A percentile compares a stretch with the other conserved stretches of the same genome.
phyloP scores from a whole-genome alignment of 257 asterid genomes.

The Salvia splendens region DNA sequence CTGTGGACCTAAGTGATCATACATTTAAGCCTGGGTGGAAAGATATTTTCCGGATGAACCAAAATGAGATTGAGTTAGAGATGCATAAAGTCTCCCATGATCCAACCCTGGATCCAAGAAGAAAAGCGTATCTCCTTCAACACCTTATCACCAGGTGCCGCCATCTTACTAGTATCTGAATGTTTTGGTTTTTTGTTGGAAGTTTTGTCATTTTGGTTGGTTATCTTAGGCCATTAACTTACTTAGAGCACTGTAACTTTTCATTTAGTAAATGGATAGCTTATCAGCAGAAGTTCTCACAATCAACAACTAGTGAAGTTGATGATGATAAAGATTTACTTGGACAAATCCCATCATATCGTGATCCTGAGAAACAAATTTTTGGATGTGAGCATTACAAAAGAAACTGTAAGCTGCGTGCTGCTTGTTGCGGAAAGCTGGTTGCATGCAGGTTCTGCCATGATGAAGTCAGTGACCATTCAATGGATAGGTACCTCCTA shows the following conservation, averaged over 20 bases:
- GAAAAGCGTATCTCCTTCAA: conserved; percentile 94
- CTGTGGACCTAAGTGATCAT: conserved; percentile 66
- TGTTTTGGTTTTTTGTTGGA: conserved; percentile 14
- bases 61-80: conserved; percentile 98
- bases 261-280: conserved; percentile 91
- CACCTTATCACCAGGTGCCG: conserved; percentile 91
- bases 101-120: conserved; percentile 92
- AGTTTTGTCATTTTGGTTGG: conserved; percentile 11
- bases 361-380: conserved; percentile 66
- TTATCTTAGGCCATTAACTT: conserved; percentile 24
- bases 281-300: conserved; percentile 82
- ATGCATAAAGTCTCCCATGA: conserved; percentile 92
- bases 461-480: conserved; percentile 95
- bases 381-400: conserved; percentile 97
- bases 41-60: conserved; percentile 94
- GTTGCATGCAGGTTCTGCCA: conserved; percentile 94
- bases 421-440: conserved; percentile 92
- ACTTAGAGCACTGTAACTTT: conserved; percentile 31
- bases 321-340: conserved; percentile 57
- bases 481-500: conserved; percentile 81
- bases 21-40: conserved; percentile 99
- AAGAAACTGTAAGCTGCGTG: conserved; percentile 95
- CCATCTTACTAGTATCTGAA: conserved; percentile 20
- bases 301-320: conserved; percentile 51
- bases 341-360: conserved; percentile 76